phyloP scores from a whole-genome alignment of 345 rosid species.

The Arabidopsis suecica region DNA sequence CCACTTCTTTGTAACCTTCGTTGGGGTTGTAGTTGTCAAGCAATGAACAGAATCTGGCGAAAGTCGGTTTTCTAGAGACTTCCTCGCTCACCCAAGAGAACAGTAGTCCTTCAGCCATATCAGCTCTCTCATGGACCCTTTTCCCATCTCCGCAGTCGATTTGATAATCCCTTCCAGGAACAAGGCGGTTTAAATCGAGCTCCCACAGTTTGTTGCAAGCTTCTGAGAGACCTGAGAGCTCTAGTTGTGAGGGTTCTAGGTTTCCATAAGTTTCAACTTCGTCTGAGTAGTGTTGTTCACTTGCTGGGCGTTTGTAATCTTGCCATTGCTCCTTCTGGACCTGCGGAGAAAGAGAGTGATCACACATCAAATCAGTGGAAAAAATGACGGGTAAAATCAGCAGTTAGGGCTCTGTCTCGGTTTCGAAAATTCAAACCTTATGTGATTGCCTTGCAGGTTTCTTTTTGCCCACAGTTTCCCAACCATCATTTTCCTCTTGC shows the following conservation, averaged over 20 bases:
- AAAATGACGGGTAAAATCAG: not conserved
- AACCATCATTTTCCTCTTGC: conserved; percentile 62
- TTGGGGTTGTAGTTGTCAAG: conserved; percentile 90
- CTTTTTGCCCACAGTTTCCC: conserved; percentile 83
- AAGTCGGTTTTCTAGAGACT: conserved; percentile 71
- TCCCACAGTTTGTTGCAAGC: conserved; percentile 95
- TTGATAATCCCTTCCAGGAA: conserved; percentile 79
- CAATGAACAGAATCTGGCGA: conserved; percentile 85
- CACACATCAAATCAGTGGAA: conserved; percentile 23
- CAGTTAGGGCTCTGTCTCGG: not conserved
- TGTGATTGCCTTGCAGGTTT: conserved; percentile 63
- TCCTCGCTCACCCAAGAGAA: conserved; percentile 76
- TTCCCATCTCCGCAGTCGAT: conserved; percentile 96
- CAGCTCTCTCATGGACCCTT: conserved; percentile 69
- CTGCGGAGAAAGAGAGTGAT: conserved; percentile 46
- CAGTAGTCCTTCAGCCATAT: conserved; percentile 78
- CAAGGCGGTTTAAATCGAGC: conserved; percentile 75
- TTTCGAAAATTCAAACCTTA: conserved; percentile 49
- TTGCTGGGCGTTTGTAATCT: conserved; percentile 67
- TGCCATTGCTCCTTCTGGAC: conserved; percentile 78
- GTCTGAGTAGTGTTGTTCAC: conserved; percentile 73
- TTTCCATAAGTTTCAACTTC: conserved; percentile 52
- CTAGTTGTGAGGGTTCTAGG: conserved; percentile 67
- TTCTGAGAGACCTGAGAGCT: conserved; percentile 75
- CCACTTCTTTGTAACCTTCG: conserved; percentile 74